Evolutionary conservation across 129 eudicot genomes (phyloP), one percentile per base, ranked within the genome.

Genomic region (Cynara cardunculus): DNA sequence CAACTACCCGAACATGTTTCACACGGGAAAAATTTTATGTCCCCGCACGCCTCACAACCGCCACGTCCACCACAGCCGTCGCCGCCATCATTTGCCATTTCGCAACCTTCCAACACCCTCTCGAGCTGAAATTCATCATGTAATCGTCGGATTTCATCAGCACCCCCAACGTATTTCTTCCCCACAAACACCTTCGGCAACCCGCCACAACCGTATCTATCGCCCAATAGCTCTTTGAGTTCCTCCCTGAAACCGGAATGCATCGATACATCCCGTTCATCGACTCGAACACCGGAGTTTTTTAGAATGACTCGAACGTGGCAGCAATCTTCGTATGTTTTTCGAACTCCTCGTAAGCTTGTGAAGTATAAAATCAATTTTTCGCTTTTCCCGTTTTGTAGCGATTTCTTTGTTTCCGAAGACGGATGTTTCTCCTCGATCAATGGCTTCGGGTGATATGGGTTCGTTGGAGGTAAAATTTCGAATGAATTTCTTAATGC

Each of bases 261-360:
- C 99, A 95, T 92, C 0, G 99, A 95, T 13, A 95, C 94, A 62
- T 95, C 99, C n/a, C 99, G 87, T 72, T 95, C 99, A 14, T 95
- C 99, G 1, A 95, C 87, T 30, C 88, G 80, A 59, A 89, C 84
- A 1, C 94, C 90, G 0, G 86, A 41, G 24, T 86, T 90, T 70
- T 89, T 95, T 56, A 95, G 30, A n/a, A 95, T 88, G 0, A 86
- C 88, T 24, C 93, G 78, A 74, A 92, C 95, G 76, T 85, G 78
- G 26, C 97, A 92, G 30, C 97, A 90, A 85, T 95, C 97, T 83
- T 95, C 99, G 65, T 90, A 92, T 0, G 99, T 95, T 85, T 92
- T 95, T 79, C 99, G 89, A 34, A 95, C 90, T 0, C 99, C 99
- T 75, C 99, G 80, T 14, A 95, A 84, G 83, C 92, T 95, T 13